These are phyloP conservation scores for Melastoma malabathricum DNA, from an alignment of 345 rosid species.

Conservation along the genomic window DNA sequence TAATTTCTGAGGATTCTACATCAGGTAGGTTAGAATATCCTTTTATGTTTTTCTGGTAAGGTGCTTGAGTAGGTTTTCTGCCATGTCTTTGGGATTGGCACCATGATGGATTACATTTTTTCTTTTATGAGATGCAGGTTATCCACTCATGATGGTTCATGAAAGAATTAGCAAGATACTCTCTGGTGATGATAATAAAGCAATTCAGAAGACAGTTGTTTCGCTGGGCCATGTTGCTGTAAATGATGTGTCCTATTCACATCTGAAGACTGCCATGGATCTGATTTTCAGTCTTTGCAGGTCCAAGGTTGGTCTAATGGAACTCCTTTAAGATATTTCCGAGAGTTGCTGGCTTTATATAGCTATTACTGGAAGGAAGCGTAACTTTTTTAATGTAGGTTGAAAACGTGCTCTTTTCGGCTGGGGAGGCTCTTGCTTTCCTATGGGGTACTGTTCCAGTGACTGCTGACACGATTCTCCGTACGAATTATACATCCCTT, in stretches of 20 bases:
- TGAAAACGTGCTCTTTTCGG: slow-evolving; percentile 91
- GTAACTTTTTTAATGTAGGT: slow-evolving; percentile 35
- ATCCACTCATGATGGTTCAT: slow-evolving; percentile 39
- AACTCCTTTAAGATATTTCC: not conserved
- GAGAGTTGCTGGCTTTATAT: not conserved
- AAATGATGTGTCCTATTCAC: slow-evolving; percentile 53
- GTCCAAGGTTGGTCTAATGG: slow-evolving; percentile 45
- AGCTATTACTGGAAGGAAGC: not conserved
- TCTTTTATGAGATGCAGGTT: slow-evolving; percentile 46
- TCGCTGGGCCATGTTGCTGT: slow-evolving; percentile 79
- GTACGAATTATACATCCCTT: slow-evolving; percentile 79
- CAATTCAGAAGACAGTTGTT: slow-evolving; percentile 60
- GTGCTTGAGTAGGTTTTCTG: not conserved
- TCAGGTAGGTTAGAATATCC: slow-evolving; percentile 37
- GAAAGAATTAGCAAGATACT: slow-evolving; percentile 74
- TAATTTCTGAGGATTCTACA: slow-evolving; percentile 31
- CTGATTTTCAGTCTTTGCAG: slow-evolving; percentile 75
- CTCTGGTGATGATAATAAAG: slow-evolving; percentile 72
- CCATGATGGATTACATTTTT: not conserved
- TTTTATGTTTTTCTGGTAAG: too few species aligned
- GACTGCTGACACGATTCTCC: slow-evolving; percentile 75
- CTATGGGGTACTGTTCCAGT: slow-evolving; percentile 92
- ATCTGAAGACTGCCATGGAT: slow-evolving; percentile 53
- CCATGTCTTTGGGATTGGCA: too few species aligned
- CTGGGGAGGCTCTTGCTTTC: slow-evolving; percentile 89